Evolutionary conservation across 495 filamentous ascomycete genomes (phyloP).

Genomic region (Choiromyces venosus): DNA sequence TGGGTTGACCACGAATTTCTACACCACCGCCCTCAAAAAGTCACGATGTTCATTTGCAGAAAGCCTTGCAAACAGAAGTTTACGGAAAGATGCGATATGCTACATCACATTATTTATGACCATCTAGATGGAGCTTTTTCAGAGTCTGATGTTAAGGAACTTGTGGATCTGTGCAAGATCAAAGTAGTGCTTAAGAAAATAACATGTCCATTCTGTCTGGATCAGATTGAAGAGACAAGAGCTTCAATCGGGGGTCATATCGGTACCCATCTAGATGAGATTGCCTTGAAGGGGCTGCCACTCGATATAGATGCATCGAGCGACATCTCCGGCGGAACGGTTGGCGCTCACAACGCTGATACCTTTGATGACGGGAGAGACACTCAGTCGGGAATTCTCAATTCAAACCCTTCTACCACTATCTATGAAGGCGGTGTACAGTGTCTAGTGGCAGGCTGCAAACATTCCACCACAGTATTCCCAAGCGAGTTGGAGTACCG

Average conservation of each 20-base stretch:
- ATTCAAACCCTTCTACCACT: no score
- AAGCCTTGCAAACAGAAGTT: slow-evolving; percentile 6
- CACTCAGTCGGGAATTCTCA: no score
- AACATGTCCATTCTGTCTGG: slow-evolving; percentile 7
- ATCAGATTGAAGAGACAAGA: background rate
- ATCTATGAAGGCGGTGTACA: no score
- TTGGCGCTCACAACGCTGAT: no score
- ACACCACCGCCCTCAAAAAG: slow-evolving; percentile 11
- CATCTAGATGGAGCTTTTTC: slow-evolving; percentile 4
- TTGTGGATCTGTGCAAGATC: slow-evolving; percentile 4
- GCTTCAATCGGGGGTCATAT: slow-evolving; percentile 4
- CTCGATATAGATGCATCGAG: background rate
- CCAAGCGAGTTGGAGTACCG: no score
- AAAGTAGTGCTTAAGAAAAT: background rate
- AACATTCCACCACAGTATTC: no score
- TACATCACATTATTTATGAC: slow-evolving; percentile 7
- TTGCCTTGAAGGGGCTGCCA: slow-evolving; percentile 12
- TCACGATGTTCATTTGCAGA: slow-evolving; percentile 6
- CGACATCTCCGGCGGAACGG: background rate
- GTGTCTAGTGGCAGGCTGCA: no score
- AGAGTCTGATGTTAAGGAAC: background rate
- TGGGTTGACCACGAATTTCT: slow-evolving; percentile 20
- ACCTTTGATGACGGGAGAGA: no score
- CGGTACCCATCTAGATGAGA: slow-evolving; percentile 16
- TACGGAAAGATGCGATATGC: slow-evolving; percentile 1